Percentiles rank a stretch among this genome's conserved stretches.
phyloP scores from a whole-genome alignment of 805 yeast genomes.

The Wickerhamomyces mucosus region DNA sequence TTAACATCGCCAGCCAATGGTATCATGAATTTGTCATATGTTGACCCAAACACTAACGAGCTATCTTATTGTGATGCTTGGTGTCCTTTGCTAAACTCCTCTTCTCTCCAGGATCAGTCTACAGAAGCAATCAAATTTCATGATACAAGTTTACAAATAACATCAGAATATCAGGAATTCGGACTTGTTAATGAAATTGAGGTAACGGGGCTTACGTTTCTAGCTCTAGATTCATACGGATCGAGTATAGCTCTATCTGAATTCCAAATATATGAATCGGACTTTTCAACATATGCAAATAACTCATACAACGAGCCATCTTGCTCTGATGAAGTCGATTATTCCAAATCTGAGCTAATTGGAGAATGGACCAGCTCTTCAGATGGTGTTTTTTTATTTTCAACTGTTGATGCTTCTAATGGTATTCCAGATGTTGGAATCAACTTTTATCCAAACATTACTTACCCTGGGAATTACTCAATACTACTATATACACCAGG shows the following conservation, averaged over 20 bases:
- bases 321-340: constrained; percentile 30
- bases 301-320: constrained; percentile 58
- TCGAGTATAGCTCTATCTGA: constrained; percentile 60
- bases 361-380: constrained; percentile 23
- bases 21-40: constrained; percentile 83
- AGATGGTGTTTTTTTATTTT: constrained; percentile 26
- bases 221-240: constrained; percentile 64
- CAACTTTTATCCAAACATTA: constrained; percentile 56
- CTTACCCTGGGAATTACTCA: constrained; percentile 66
- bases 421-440: constrained; percentile 29
- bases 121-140: constrained; percentile 14
- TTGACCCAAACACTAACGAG: constrained; percentile 62
- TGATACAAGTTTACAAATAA: constrained; percentile 27
- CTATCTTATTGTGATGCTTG: constrained; percentile 69
- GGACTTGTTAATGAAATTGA: constrained; percentile 62
- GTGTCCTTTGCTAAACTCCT: constrained; percentile 59
- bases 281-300: constrained; percentile 60
- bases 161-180: constrained; percentile 63
- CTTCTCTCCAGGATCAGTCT: constrained; percentile 20
- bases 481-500: constrained; percentile 81
- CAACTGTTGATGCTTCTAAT: constrained; percentile 22
- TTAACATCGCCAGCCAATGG: constrained; percentile 73
- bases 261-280: constrained; percentile 53
- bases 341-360: constrained; percentile 21
- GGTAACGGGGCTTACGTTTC: constrained; percentile 51